Evolutionary conservation across 495 filamentous ascomycete genomes (phyloP).

Genomic region (Talaromyces borbonicus): DNA sequence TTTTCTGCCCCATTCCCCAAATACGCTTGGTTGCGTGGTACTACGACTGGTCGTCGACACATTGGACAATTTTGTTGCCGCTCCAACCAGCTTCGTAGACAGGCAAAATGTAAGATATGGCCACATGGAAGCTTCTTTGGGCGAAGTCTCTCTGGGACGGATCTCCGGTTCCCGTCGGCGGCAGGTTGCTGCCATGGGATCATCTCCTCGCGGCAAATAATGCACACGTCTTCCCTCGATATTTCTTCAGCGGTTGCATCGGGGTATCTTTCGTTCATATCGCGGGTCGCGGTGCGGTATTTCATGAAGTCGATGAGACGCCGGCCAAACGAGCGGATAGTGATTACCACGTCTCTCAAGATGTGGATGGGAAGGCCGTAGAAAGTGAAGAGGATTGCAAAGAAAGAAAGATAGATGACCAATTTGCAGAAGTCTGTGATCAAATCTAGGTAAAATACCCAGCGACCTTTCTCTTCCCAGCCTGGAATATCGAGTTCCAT

Average conservation of each 20-base stretch:
- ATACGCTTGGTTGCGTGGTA: conserved; percentile 19
- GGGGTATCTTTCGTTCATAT: conserved; percentile 87
- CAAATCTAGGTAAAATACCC: conserved; percentile 83
- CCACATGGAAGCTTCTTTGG: conserved; percentile 95
- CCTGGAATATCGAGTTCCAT: conserved; percentile 89
- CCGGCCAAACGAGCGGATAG: conserved; percentile 80
- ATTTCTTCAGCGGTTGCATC: conserved; percentile 88
- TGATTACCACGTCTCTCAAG: conserved; percentile 88
- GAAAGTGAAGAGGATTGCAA: conserved; percentile 83
- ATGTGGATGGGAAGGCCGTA: conserved; percentile 96
- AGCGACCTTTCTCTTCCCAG: conserved; percentile 94
- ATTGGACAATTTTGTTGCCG: conserved; percentile 96
- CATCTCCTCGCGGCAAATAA: conserved; percentile 98
- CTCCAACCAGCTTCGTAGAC: conserved; percentile 95
- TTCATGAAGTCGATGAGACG: conserved; percentile 77
- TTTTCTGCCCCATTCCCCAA: conserved; percentile 16
- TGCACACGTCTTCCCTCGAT: conserved; percentile 79
- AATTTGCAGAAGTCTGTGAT: conserved; percentile 87
- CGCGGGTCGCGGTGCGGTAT: conserved; percentile 77
- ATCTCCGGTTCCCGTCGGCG: conserved; percentile 22
- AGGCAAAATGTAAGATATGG: conserved; percentile 89
- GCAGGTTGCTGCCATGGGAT: conserved; percentile 47
- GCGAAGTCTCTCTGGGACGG: conserved; percentile 66
- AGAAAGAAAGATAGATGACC: conserved; percentile 80
- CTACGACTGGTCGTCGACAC: conserved; percentile 69